Conservation (phyloP, 805 yeast species). For the Ogataea trehalophila region DNA sequence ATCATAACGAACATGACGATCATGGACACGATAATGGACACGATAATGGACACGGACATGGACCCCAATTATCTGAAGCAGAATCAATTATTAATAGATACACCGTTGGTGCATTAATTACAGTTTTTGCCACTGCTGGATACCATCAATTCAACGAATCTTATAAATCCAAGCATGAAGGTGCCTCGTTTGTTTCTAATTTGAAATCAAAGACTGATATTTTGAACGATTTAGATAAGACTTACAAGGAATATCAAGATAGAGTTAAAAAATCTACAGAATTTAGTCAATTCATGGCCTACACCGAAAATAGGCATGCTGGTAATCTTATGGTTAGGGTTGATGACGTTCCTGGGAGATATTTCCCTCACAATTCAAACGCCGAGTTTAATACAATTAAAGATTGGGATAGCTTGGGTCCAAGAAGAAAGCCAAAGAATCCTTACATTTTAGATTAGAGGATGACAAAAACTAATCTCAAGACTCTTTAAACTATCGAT, state of each 20-base stretch:
- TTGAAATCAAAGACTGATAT: slow-evolving; percentile 11
- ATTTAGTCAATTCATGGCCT: slow-evolving; percentile 16
- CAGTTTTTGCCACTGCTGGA: slow-evolving; percentile 33
- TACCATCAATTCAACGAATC: slow-evolving; percentile 45
- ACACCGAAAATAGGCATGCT: slow-evolving; percentile 10
- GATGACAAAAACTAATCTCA: neutral
- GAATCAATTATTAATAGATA: slow-evolving; percentile 26
- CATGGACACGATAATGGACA: slow-evolving; percentile 10
- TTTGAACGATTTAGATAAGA: slow-evolving; percentile 17
- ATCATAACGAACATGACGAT: slow-evolving; percentile 8
- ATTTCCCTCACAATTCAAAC: slow-evolving; percentile 23
- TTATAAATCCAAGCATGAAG: slow-evolving; percentile 41
- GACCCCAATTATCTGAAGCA: slow-evolving; percentile 20
- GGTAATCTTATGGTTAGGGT: slow-evolving; percentile 19
- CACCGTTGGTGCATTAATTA: slow-evolving; percentile 18
- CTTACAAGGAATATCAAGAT: slow-evolving; percentile 19
- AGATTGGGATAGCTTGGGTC: slow-evolving; percentile 25
- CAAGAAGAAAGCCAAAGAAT: slow-evolving; percentile 27
- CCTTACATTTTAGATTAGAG: slow-evolving; percentile 11
- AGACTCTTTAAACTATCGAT: neutral
- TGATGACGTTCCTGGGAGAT: slow-evolving; percentile 30
- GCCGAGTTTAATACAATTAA: slow-evolving; percentile 24
- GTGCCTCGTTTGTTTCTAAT: slow-evolving; percentile 20
- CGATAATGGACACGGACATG: slow-evolving; percentile 15
- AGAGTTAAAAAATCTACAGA: slow-evolving; percentile 20